phyloP scores from a whole-genome alignment of 2,329 filamentous ascomycete genomes.

The Arthrobotrys iridis region DNA sequence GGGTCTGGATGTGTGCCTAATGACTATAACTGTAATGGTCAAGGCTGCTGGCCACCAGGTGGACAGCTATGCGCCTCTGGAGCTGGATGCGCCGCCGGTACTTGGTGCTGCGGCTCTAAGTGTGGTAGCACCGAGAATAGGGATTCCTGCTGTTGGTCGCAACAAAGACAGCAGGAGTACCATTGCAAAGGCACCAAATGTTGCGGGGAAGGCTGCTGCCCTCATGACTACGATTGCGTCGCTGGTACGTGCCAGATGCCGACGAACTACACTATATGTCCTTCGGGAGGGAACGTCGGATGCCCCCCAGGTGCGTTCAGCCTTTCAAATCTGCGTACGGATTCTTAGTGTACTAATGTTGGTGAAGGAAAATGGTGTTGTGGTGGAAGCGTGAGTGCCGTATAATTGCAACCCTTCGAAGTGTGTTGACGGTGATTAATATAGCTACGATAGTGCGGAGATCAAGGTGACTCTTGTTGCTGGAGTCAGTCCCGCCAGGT shows the following conservation, averaged over 20 bases:
- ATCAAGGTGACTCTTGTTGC: neutral
- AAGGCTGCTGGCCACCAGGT: neutral
- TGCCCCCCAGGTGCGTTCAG: neutral
- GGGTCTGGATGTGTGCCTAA: neutral
- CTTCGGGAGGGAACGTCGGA: neutral
- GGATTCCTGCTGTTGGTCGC: neutral
- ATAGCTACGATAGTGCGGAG: neutral
- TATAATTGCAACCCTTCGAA: neutral
- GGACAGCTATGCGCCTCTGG: neutral
- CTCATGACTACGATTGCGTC: neutral
- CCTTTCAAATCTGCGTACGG: neutral
- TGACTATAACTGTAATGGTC: neutral
- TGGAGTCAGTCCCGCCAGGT: neutral
- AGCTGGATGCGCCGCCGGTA: neutral
- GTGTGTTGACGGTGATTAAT: neutral
- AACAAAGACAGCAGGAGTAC: neutral
- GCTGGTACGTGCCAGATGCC: neutral
- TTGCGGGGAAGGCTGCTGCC: neutral
- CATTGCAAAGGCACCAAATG: neutral
- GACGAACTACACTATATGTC: neutral
- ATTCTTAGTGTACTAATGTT: too few relatives aligned
- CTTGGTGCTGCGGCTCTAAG: neutral
- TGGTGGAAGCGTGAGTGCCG: neutral
- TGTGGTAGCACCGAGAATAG: neutral
- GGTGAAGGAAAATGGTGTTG: neutral